Evolutionary conservation across 164 flowering plant genomes (phyloP).

Genomic region (Stephania japonica): DNA sequence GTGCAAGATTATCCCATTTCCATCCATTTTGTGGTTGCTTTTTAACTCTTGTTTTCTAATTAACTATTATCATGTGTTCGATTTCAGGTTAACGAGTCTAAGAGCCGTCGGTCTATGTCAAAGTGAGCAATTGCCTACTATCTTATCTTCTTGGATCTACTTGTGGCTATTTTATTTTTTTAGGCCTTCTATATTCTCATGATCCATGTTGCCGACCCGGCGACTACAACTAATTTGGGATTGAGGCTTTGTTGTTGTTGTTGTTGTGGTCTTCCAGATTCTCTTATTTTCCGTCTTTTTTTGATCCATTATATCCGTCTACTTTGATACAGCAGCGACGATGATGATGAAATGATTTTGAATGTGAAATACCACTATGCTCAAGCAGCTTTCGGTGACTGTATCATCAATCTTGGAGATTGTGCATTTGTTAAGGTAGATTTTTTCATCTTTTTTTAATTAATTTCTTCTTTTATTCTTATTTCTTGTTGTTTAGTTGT

Average conservation of each 20-base stretch:
- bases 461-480: not conserved
- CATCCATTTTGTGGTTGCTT: not conserved
- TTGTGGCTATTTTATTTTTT: slow-evolving; percentile 4
- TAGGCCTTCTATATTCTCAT: not conserved
- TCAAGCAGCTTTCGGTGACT: slow-evolving; percentile 40
- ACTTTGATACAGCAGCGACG: slow-evolving; percentile 31
- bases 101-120: not conserved
- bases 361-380: slow-evolving; percentile 51
- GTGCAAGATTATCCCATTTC: too few relatives aligned
- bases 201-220: too few relatives aligned
- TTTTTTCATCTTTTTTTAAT: not conserved
- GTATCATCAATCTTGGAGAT: slow-evolving; percentile 48
- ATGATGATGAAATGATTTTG: slow-evolving; percentile 38
- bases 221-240: too few relatives aligned
- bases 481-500: not conserved
- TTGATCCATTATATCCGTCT: slow-evolving; percentile 2
- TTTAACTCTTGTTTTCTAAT: not conserved
- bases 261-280: not conserved
- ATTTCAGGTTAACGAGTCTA: not conserved
- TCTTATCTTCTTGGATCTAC: not conserved
- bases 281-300: slow-evolving; percentile 1
- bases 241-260: slow-evolving; percentile 3
- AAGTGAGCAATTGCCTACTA: not conserved
- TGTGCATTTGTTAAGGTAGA: slow-evolving; percentile 51
- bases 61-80: not conserved